Conservation (phyloP, 2,329 filamentous ascomycete genomes). For the Sporothrix luriei region DNA sequence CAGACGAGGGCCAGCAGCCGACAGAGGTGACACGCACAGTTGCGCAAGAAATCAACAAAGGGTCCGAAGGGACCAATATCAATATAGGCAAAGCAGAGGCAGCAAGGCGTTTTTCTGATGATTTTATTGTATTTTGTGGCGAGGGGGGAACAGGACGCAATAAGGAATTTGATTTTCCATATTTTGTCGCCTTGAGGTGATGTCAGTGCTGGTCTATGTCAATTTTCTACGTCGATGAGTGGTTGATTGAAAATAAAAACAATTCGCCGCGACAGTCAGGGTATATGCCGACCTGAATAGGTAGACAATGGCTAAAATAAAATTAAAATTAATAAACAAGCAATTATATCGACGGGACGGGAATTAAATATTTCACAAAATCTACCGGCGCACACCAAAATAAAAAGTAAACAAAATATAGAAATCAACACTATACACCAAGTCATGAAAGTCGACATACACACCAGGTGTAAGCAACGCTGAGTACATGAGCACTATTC, state of each 20-base stretch:
- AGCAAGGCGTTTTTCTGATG: constrained; percentile 22
- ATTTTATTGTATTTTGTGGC: background rate
- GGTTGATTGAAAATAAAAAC: too few species aligned
- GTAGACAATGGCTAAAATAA: too few species aligned
- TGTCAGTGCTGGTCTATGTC: too few species aligned
- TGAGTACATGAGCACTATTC: background rate
- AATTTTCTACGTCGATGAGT: too few species aligned
- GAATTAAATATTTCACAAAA: too few species aligned
- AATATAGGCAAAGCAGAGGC: background rate
- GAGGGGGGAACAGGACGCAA: constrained; percentile 5
- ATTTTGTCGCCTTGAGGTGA: background rate
- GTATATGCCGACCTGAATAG: too few species aligned
- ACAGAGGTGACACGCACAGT: background rate
- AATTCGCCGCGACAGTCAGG: too few species aligned
- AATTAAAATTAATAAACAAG: too few species aligned
- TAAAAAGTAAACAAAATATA: background rate
- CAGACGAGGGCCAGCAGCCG: background rate
- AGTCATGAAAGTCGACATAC: too few species aligned
- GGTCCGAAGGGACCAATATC: background rate
- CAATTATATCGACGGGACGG: too few species aligned
- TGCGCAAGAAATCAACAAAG: background rate
- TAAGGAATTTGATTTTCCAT: background rate
- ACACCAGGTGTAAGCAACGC: background rate
- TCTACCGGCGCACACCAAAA: background rate
- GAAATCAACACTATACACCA: too few species aligned